Evolutionary conservation across 169 alveolate species (phyloP).

Genomic region (Eimeria praecox): DNA sequence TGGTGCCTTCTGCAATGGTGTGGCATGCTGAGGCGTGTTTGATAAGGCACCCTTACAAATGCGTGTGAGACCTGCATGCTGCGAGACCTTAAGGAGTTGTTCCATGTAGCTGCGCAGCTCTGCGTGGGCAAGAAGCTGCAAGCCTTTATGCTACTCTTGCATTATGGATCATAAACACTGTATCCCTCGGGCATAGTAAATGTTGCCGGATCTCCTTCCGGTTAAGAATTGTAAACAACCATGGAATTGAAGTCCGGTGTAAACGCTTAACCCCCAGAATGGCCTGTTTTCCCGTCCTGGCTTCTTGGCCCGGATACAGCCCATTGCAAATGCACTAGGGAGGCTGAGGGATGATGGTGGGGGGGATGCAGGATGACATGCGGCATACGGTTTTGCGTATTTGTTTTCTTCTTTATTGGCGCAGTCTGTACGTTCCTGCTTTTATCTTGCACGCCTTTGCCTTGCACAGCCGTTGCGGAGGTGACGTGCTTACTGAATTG

Average conservation of each 20-base stretch:
- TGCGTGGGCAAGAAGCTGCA: neutral
- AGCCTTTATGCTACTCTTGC: neutral
- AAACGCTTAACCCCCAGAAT: neutral
- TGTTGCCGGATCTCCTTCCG: neutral
- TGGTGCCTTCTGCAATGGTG: neutral
- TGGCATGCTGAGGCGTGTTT: neutral
- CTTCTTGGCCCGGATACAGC: neutral
- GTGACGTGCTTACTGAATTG: neutral
- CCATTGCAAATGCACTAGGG: neutral
- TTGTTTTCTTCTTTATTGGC: neutral
- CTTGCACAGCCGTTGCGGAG: neutral
- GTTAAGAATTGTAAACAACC: neutral
- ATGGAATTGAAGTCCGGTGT: neutral
- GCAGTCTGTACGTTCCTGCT: neutral
- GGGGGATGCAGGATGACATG: neutral
- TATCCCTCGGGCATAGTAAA: neutral
- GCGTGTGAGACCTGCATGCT: neutral
- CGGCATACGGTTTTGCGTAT: neutral
- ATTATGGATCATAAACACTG: neutral
- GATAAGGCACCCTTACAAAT: neutral
- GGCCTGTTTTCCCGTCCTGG: neutral
- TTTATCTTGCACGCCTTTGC: neutral
- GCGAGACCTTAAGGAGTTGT: neutral
- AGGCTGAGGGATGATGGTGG: neutral
- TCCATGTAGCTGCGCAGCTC: neutral